Evolutionary conservation across 78 protist genomes (phyloP).

Genomic region (Dictyostelium intermedium): DNA sequence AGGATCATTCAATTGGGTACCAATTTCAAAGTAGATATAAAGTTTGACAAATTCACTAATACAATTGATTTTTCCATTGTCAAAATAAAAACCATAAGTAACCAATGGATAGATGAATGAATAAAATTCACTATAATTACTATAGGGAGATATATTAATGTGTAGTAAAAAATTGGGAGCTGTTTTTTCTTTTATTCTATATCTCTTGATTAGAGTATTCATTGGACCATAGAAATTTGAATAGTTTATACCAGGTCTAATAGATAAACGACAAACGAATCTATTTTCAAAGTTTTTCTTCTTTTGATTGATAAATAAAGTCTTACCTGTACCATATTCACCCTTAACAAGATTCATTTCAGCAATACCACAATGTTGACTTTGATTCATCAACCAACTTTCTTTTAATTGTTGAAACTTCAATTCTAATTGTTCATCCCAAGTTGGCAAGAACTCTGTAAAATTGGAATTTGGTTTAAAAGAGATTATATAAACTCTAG

Average conservation of each 20-base stretch:
- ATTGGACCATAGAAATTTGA: neutral
- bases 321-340: slow-evolving; percentile 38
- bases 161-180: neutral
- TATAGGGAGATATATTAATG: neutral
- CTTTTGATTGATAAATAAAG: neutral
- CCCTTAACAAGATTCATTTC: neutral
- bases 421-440: neutral
- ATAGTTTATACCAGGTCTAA: neutral
- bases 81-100: slow-evolving; percentile 26
- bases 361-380: neutral
- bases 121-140: neutral
- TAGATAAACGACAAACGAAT: neutral
- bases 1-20: neutral
- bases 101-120: slow-evolving; percentile 37
- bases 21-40: slow-evolving; percentile 48
- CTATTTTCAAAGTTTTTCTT: neutral
- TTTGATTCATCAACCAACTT: neutral
- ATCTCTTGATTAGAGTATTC: neutral
- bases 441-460: neutral
- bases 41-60: neutral
- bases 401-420: neutral
- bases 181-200: neutral
- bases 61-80: neutral
- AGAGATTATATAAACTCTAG: slow-evolving; percentile 26
- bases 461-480: neutral